A percentile compares a stretch with the other conserved stretches of the same genome.
These are phyloP conservation scores for Phytopythium oedochilum DNA, from an alignment of 352 stramenopile species.

Conservation along the genomic window DNA sequence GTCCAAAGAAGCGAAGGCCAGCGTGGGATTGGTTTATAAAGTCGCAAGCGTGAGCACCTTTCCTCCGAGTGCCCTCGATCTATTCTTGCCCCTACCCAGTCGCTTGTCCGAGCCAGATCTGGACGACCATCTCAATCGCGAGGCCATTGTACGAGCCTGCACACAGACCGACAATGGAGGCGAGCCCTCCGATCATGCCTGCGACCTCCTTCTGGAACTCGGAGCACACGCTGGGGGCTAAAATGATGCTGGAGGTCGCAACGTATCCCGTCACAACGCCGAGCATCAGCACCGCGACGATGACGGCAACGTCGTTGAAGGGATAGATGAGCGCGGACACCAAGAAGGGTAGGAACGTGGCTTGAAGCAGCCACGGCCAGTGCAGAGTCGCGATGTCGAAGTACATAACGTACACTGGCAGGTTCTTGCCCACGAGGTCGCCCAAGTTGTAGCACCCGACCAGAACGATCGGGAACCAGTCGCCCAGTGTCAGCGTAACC, in stretches of 20 bases:
- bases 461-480: conserved; percentile 77
- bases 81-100: conserved; percentile 1
- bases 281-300: conserved; percentile 49
- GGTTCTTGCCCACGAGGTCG: conserved; percentile 76
- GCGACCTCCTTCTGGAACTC: conserved; percentile 79
- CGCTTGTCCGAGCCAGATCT: conserved; percentile 23
- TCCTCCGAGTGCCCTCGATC: neutral
- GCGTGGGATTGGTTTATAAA: neutral
- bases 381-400: conserved; percentile 67
- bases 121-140: conserved; percentile 57
- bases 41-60: neutral
- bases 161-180: conserved; percentile 70
- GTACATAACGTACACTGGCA: conserved; percentile 67
- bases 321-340: conserved; percentile 47
- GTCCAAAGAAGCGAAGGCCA: neutral
- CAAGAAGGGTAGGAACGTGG: conserved; percentile 70
- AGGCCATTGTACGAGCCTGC: conserved; percentile 73
- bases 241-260: conserved; percentile 70
- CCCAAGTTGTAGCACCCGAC: conserved; percentile 74
- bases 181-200: conserved; percentile 67
- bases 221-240: conserved; percentile 64
- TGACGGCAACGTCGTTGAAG: conserved; percentile 43
- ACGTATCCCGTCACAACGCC: conserved; percentile 75
- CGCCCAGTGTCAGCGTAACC: conserved; percentile 41
- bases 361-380: conserved; percentile 55